Percentiles rank a stretch among this genome's conserved stretches.
phyloP scores from a whole-genome alignment of 2,329 filamentous ascomycete species.

The Hypoxylon sp. region DNA sequence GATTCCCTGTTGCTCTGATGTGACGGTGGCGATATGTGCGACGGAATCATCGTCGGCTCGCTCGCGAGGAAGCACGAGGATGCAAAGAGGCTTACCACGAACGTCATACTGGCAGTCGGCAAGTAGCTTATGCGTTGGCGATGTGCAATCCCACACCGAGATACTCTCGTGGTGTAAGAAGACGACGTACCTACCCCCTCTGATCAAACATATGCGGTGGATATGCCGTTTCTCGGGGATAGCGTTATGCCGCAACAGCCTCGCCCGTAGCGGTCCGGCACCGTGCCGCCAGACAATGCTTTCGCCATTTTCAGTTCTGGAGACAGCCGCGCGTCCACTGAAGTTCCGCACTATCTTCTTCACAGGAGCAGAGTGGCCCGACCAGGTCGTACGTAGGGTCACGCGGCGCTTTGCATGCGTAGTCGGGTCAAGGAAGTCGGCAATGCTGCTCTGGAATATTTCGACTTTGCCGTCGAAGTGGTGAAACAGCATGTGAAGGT shows the following conservation, averaged over 20 bases:
- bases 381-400: conserved; percentile 73
- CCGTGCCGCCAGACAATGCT: conserved; percentile 83
- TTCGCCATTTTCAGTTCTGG: conserved; percentile 79
- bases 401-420: conserved; percentile 67
- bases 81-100: conserved; percentile 77
- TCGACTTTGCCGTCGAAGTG: conserved; percentile 86
- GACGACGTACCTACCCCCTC: conserved; percentile 80
- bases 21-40: conserved; percentile 82
- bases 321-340: conserved; percentile 80
- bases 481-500: conserved; percentile 79
- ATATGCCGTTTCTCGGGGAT: conserved; percentile 75
- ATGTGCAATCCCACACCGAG: conserved; percentile 80
- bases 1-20: conserved; percentile 77
- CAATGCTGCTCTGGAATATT: conserved; percentile 80
- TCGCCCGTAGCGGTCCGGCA: conserved; percentile 57
- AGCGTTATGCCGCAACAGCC: conserved; percentile 71
- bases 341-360: conserved; percentile 88
- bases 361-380: conserved; percentile 81
- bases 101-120: conserved; percentile 65
- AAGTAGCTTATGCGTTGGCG: conserved; percentile 64
- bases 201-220: conserved; percentile 79
- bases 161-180: conserved; percentile 77
- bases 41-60: conserved; percentile 64
- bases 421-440: conserved; percentile 79
- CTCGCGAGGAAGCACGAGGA: conserved; percentile 74